These are phyloP conservation scores for Fusarium ambrosium DNA, from an alignment of 2,329 filamentous ascomycete genomes.

Conservation along the genomic window DNA sequence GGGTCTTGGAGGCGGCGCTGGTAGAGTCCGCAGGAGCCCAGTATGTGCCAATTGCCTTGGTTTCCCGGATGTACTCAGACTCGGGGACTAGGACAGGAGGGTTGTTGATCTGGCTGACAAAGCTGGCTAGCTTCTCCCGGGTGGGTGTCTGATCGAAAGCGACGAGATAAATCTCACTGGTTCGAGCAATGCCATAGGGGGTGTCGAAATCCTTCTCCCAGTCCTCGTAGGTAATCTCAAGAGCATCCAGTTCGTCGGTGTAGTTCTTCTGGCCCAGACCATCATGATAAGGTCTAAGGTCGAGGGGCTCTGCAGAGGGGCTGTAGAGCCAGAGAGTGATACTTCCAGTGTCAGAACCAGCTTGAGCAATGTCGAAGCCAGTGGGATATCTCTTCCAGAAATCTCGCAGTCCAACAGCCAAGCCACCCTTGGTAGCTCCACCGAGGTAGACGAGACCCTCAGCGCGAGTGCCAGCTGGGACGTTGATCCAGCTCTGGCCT, in stretches of 20 bases:
- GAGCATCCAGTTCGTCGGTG: slow-evolving; percentile 68
- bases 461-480: slow-evolving; percentile 68
- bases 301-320: slow-evolving; percentile 67
- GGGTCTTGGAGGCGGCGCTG: slow-evolving; percentile 46
- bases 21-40: slow-evolving; percentile 61
- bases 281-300: slow-evolving; percentile 70
- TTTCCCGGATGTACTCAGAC: slow-evolving; percentile 63
- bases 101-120: slow-evolving; percentile 62
- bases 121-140: slow-evolving; percentile 57
- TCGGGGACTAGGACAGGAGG: slow-evolving; percentile 66
- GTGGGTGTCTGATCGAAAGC: slow-evolving; percentile 67
- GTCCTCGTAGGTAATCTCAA: slow-evolving; percentile 75
- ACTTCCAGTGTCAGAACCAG: slow-evolving; percentile 62
- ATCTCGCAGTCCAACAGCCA: slow-evolving; percentile 69
- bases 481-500: slow-evolving; percentile 70
- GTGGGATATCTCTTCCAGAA: slow-evolving; percentile 76
- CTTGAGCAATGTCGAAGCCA: slow-evolving; percentile 67
- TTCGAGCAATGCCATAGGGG: slow-evolving; percentile 69
- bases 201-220: slow-evolving; percentile 69
- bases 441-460: slow-evolving; percentile 72
- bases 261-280: slow-evolving; percentile 69
- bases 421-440: slow-evolving; percentile 67
- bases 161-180: slow-evolving; percentile 68
- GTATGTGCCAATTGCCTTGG: slow-evolving; percentile 67
- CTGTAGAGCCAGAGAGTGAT: slow-evolving; percentile 74